Evolutionary conservation across 352 stramenopile genomes (phyloP).

Genomic region (Thraustotheca clavata): DNA sequence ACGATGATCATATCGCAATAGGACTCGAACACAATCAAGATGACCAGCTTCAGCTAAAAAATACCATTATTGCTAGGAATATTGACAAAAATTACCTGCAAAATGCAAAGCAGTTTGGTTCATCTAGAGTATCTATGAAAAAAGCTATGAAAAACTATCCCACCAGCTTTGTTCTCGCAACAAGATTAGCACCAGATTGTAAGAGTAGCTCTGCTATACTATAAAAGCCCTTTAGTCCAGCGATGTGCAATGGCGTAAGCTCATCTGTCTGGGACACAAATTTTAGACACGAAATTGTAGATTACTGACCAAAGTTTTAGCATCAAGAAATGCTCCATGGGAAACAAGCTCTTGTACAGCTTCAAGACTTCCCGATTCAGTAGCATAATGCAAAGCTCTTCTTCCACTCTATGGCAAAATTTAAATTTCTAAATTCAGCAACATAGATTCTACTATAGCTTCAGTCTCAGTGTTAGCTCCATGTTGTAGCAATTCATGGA

Average conservation of each 20-base stretch:
- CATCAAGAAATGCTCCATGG: background rate
- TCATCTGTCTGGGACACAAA: background rate
- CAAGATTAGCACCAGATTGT: background rate
- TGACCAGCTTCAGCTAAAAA: conserved; percentile 10
- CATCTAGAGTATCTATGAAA: background rate
- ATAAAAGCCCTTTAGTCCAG: background rate
- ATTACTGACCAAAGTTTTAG: too few species aligned
- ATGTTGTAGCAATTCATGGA: conserved; percentile 1
- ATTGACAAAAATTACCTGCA: background rate
- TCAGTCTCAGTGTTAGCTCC: conserved; percentile 10
- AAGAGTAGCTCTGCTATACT: background rate
- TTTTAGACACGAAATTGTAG: too few species aligned
- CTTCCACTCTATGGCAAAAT: background rate
- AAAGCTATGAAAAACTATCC: background rate
- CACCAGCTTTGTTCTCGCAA: background rate
- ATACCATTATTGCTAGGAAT: background rate
- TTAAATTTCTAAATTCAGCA: background rate
- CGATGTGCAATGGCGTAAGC: conserved; percentile 11
- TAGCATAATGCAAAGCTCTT: conserved; percentile 4
- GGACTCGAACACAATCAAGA: conserved; percentile 9
- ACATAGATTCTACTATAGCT: background rate
- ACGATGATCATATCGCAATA: background rate
- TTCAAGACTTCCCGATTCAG: background rate
- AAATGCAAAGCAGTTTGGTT: conserved; percentile 12
- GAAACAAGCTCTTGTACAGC: conserved; percentile 16